Evolutionary conservation across 306 rosid species (phyloP).

Genomic region (Glycine latifolia): DNA sequence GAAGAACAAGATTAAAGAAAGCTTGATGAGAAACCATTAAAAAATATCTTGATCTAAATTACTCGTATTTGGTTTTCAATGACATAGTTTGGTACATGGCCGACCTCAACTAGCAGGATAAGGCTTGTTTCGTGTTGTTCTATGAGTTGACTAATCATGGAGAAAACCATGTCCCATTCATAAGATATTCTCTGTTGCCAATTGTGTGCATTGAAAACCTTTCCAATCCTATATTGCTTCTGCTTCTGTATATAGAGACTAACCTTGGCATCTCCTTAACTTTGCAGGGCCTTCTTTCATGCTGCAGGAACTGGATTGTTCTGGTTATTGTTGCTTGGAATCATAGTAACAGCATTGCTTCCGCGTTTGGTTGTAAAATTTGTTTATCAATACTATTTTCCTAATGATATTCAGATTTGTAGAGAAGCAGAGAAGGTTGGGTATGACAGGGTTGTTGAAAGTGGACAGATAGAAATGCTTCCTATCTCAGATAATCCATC

Average conservation of each 20-base stretch:
- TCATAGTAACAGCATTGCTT: slow-evolving; percentile 60
- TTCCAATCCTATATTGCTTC: slow-evolving; percentile 12
- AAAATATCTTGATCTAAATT: background rate
- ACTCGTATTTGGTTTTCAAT: background rate
- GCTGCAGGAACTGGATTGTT: slow-evolving; percentile 55
- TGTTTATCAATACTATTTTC: slow-evolving; percentile 63
- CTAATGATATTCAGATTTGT: slow-evolving; percentile 82
- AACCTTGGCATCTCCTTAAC: slow-evolving; percentile 42
- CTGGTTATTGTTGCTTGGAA: slow-evolving; percentile 79
- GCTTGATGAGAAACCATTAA: background rate
- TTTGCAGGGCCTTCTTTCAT: slow-evolving; percentile 78
- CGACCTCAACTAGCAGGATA: background rate
- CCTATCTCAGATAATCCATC: slow-evolving; percentile 52
- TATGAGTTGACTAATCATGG: background rate
- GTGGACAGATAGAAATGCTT: slow-evolving; percentile 80
- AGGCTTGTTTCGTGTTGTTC: background rate
- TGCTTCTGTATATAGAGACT: slow-evolving; percentile 19
- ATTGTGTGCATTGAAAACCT: slow-evolving; percentile 8
- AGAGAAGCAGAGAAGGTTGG: slow-evolving; percentile 74
- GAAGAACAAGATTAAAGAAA: background rate
- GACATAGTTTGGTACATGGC: background rate
- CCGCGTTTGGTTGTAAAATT: slow-evolving; percentile 75
- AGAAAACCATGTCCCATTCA: slow-evolving; percentile 30
- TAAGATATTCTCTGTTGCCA: slow-evolving; percentile 6
- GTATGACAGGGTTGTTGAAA: slow-evolving; percentile 53